Evolutionary conservation across 2,329 filamentous ascomycete species (phyloP), one percentile per base, ranked within the genome.

Genomic region (Cercospora sp.): DNA sequence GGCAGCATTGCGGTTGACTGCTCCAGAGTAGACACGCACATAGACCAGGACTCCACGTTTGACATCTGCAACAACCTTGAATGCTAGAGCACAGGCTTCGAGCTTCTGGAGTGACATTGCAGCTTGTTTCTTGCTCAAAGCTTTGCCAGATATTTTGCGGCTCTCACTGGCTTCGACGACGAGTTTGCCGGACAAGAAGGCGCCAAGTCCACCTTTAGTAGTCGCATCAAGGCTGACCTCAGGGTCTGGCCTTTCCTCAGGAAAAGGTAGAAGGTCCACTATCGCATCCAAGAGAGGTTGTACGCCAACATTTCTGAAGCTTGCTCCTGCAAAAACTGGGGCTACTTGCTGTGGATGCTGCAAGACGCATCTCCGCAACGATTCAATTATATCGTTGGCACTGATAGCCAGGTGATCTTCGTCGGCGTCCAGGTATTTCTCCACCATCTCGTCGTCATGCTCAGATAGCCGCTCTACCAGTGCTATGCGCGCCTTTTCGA

Each of bases 61-160:
- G 8, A 91, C 84, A 75, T 98, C 94, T 72, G 94, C 91, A 71
- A 95, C 93, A 5, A 98, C 95, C 80, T 99, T 99, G 86, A 98
- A 99, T 7, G 90, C 90, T 26, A 92, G 79, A 1, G 89, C 89
- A 73, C 89, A 91, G 34, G 86, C 86, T 72, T 88, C 84, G 1
- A 98, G 87, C 16, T 90, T 91, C 28, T 84, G 80, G n/a, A 86
- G 79, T 28, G 80, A 77, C 21, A 75, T 70, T 10, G 76, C 76
- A 55, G 70, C 73, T 63, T 77, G 82, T 77, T 79, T 80, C 80
- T 79, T 82, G 78, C 72, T 78, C 16, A 77, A 59, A 13, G 73
- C 73, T 69, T 81, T 80, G 62, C 80, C 70, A 81, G 84, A 6
- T 73, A 57, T 71, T 53, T 74, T 77, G 63, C n/a, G 79, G 74